A percentile compares a stretch with the other conserved stretches of the same genome.
Evolutionary conservation across 116 monocot species (phyloP).

Genomic region (Phalaenopsis hybrid): DNA sequence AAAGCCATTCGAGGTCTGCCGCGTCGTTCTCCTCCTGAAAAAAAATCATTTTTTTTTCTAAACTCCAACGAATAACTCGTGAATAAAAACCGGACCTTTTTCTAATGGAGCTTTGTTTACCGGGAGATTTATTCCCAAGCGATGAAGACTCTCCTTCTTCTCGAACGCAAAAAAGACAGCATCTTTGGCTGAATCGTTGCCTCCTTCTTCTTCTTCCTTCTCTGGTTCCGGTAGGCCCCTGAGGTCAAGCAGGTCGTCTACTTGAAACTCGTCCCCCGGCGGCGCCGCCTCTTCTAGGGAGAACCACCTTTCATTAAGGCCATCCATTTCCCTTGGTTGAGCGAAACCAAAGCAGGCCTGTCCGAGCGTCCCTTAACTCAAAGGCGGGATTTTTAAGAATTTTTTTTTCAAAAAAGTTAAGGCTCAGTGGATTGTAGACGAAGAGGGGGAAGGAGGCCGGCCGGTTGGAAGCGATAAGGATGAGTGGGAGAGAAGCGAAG

Average conservation of each 20-base stretch:
- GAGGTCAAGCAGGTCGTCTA: conserved; percentile 49
- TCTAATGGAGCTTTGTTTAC: conserved; percentile 9
- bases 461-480: neutral
- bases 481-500: neutral
- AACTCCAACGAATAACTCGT: neutral
- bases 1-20: conserved; percentile 55
- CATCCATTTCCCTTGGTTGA: conserved; percentile 1
- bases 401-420: neutral
- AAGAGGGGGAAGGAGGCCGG: neutral
- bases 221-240: conserved; percentile 22
- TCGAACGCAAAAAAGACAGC: neutral
- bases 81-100: too few relatives aligned
- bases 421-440: conserved; percentile 14
- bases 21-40: conserved; percentile 28
- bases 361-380: neutral
- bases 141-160: neutral
- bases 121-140: conserved; percentile 20
- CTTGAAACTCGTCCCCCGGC: conserved; percentile 32
- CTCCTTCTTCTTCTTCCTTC: conserved; percentile 6
- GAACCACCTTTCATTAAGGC: neutral
- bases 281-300: conserved; percentile 9
- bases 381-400: neutral
- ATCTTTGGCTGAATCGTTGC: neutral
- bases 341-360: neutral
- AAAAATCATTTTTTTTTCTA: neutral